These are phyloP conservation scores for Fusarium proliferatum DNA, from an alignment of 2,329 filamentous ascomycete species.

Conservation along the genomic window DNA sequence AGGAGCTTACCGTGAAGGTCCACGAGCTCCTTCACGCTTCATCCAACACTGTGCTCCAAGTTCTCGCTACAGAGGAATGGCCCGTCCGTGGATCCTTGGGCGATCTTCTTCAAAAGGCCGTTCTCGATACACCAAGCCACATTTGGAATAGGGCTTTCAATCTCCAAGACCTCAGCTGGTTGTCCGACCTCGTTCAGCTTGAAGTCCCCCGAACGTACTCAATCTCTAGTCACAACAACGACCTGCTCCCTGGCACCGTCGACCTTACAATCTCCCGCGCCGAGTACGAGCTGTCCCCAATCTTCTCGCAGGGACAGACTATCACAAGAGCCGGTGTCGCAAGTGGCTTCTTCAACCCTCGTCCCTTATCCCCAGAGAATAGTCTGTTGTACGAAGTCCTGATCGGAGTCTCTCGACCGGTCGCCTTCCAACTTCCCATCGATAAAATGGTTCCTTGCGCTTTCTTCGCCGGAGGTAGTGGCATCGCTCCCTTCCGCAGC, in stretches of 20 bases:
- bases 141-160: slow-evolving; percentile 64
- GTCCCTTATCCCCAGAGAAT: slow-evolving; percentile 49
- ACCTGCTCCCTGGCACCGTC: slow-evolving; percentile 62
- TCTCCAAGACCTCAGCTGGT: slow-evolving; percentile 58
- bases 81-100: slow-evolving; percentile 62
- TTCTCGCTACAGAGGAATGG: slow-evolving; percentile 63
- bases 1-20: slow-evolving; percentile 61
- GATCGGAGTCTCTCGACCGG: slow-evolving; percentile 63
- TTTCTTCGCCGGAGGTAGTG: slow-evolving; percentile 65
- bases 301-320: slow-evolving; percentile 50
- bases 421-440: slow-evolving; percentile 63
- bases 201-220: slow-evolving; percentile 65
- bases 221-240: slow-evolving; percentile 62
- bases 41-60: slow-evolving; percentile 60
- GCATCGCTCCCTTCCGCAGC: slow-evolving; percentile 64
- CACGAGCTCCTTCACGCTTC: slow-evolving; percentile 61
- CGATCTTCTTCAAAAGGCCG: slow-evolving; percentile 61
- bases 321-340: slow-evolving; percentile 59
- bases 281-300: slow-evolving; percentile 60
- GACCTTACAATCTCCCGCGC: slow-evolving; percentile 64
- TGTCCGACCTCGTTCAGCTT: slow-evolving; percentile 58
- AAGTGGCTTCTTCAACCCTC: slow-evolving; percentile 65
- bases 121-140: slow-evolving; percentile 58
- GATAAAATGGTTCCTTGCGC: slow-evolving; percentile 62
- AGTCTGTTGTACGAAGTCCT: slow-evolving; percentile 57